phyloP scores from a whole-genome alignment of 164 flowering plant species.

The Sedum album region DNA sequence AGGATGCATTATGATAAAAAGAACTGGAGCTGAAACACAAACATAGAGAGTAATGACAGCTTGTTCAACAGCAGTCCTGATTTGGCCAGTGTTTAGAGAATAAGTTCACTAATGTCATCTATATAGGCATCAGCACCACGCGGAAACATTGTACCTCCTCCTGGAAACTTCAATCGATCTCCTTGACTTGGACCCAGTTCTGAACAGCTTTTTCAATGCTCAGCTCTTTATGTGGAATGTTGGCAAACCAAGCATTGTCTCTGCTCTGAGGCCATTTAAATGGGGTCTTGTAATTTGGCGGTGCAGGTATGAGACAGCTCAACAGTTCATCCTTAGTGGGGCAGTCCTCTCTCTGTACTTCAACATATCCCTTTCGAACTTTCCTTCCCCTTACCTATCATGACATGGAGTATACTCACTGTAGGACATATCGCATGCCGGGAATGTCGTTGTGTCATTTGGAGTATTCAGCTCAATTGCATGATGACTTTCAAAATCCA shows the following conservation, averaged over 20 bases:
- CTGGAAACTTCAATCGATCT: slow-evolving; percentile 77
- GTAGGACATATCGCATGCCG: slow-evolving; percentile 48
- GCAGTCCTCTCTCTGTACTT: slow-evolving; percentile 83
- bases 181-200: slow-evolving; percentile 38
- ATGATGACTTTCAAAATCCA: slow-evolving; percentile 81
- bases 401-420: slow-evolving; percentile 52
- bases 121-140: slow-evolving; percentile 95
- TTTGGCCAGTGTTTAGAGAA: slow-evolving; percentile 60
- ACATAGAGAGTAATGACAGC: slow-evolving; percentile 18
- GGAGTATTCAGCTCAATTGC: slow-evolving; percentile 33
- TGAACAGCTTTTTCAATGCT: background rate
- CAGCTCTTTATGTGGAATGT: background rate
- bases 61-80: slow-evolving; percentile 95
- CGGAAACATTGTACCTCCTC: slow-evolving; percentile 98
- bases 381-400: slow-evolving; percentile 50
- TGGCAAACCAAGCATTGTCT: background rate
- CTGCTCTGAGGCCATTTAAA: background rate
- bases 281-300: slow-evolving; percentile 67
- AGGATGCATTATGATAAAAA: background rate
- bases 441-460: slow-evolving; percentile 19
- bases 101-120: slow-evolving; percentile 68
- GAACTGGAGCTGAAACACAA: background rate
- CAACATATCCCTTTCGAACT: slow-evolving; percentile 18
- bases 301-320: slow-evolving; percentile 75
- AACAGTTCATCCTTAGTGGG: slow-evolving; percentile 65